Percentiles rank a stretch among this genome's conserved stretches.
These are phyloP conservation scores for Neopestalotiopsis sp. DNA, from an alignment of 2,329 filamentous ascomycete genomes.

Conservation along the genomic window DNA sequence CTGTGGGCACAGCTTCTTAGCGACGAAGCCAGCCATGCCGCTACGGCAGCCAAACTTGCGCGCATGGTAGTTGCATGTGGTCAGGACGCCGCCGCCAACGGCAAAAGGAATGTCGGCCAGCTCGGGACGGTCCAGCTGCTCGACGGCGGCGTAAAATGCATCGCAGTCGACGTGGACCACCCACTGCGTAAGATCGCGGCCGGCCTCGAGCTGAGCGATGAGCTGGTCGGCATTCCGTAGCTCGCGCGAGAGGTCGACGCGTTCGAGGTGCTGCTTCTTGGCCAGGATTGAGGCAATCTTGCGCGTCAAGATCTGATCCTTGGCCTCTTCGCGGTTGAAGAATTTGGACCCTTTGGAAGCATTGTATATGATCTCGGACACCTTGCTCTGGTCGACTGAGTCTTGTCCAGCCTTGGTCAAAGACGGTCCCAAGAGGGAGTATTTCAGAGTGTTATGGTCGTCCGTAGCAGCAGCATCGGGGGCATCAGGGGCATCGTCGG, in stretches of 20 bases:
- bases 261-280: slow-evolving; percentile 78
- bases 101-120: slow-evolving; percentile 88
- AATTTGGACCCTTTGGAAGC: slow-evolving; percentile 96
- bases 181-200: slow-evolving; percentile 80
- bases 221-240: slow-evolving; percentile 80
- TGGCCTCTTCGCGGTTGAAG: slow-evolving; percentile 87
- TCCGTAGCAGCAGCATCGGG: slow-evolving; percentile 1
- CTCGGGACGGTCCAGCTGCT: slow-evolving; percentile 83
- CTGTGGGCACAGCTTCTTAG: slow-evolving; percentile 89
- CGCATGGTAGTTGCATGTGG: slow-evolving; percentile 84
- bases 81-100: slow-evolving; percentile 74
- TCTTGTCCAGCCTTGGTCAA: slow-evolving; percentile 94
- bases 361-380: slow-evolving; percentile 96
- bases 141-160: slow-evolving; percentile 95
- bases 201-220: slow-evolving; percentile 78
- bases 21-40: slow-evolving; percentile 96
- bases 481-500: background rate
- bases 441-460: slow-evolving; percentile 74
- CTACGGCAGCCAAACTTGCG: slow-evolving; percentile 89
- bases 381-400: slow-evolving; percentile 89
- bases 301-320: slow-evolving; percentile 80
- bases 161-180: slow-evolving; percentile 96
- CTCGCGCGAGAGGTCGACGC: slow-evolving; percentile 75
- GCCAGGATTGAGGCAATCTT: slow-evolving; percentile 83
- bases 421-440: slow-evolving; percentile 87